Percentiles rank a stretch among this genome's conserved stretches.
Conservation (phyloP, 139 green algal species). For the Haematococcus lacustris region DNA sequence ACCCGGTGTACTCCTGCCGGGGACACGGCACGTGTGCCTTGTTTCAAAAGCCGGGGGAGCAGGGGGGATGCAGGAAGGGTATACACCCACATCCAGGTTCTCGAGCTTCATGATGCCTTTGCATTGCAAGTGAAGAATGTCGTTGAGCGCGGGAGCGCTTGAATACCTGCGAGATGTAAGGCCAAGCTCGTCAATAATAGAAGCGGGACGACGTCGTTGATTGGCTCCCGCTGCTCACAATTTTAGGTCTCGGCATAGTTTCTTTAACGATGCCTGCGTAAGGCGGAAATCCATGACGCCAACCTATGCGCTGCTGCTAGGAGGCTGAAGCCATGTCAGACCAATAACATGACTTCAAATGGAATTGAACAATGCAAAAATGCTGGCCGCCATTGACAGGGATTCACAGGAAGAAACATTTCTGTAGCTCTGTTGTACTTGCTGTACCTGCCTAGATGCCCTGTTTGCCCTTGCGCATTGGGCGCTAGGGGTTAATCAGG, state of each 20-base stretch:
- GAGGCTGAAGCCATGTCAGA: too few relatives aligned
- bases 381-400: too few relatives aligned
- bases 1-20: slow-evolving; percentile 60
- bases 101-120: slow-evolving; percentile 63
- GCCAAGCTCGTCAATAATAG: background rate
- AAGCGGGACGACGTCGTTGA: background rate
- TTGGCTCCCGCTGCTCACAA: slow-evolving; percentile 28
- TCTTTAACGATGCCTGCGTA: slow-evolving; percentile 41
- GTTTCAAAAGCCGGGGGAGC: background rate
- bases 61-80: background rate
- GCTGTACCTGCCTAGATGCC: too few relatives aligned
- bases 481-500: too few relatives aligned
- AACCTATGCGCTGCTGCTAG: too few relatives aligned
- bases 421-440: too few relatives aligned
- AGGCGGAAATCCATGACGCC: slow-evolving; percentile 35
- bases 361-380: too few relatives aligned
- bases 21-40: background rate
- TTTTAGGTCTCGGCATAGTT: slow-evolving; percentile 55
- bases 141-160: slow-evolving; percentile 57
- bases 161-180: slow-evolving; percentile 40
- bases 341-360: too few relatives aligned
- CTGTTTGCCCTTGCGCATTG: too few relatives aligned
- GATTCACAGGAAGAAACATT: too few relatives aligned
- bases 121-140: slow-evolving; percentile 68
- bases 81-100: slow-evolving; percentile 49